Evolutionary conservation across 2,329 filamentous ascomycete species (phyloP).

Genomic region (Huntiella decipiens): DNA sequence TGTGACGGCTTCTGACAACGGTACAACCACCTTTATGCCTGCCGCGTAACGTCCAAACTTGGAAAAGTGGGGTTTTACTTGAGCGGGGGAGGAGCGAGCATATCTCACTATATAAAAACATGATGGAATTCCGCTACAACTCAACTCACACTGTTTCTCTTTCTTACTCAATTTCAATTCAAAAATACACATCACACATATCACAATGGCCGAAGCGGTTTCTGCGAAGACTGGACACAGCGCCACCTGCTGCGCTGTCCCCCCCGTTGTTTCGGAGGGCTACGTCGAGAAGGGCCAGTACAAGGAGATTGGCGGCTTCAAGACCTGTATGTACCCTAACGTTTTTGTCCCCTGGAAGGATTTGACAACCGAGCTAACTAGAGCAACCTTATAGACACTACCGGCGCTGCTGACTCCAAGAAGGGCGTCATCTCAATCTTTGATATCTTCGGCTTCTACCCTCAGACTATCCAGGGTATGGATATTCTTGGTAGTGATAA

Average conservation of each 20-base stretch:
- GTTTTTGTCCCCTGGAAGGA: not conserved
- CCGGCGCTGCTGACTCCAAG: conserved; percentile 26
- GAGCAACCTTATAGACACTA: conserved; percentile 19
- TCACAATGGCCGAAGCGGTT: conserved; percentile 24
- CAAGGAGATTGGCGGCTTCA: conserved; percentile 34
- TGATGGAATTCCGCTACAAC: no score
- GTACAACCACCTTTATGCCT: no score
- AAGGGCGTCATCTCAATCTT: conserved; percentile 44
- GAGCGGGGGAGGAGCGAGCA: no score
- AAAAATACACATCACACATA: not conserved
- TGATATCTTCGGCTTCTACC: conserved; percentile 54
- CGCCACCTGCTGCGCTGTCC: conserved; percentile 33
- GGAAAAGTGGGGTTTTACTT: no score
- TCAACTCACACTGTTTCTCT: not conserved
- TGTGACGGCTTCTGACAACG: no score
- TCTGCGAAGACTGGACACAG: conserved; percentile 24
- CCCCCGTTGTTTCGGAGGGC: conserved; percentile 30
- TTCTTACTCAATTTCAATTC: not conserved
- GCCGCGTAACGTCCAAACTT: no score
- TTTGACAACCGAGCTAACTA: not conserved
- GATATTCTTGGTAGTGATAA: conserved; percentile 54
- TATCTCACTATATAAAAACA: no score
- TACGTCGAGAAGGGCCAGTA: conserved; percentile 38
- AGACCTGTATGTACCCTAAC: conserved; percentile 23
- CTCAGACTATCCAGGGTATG: conserved; percentile 50